phyloP scores from a whole-genome alignment of 2,329 filamentous ascomycete species.

The Tolypocladium tropicale region DNA sequence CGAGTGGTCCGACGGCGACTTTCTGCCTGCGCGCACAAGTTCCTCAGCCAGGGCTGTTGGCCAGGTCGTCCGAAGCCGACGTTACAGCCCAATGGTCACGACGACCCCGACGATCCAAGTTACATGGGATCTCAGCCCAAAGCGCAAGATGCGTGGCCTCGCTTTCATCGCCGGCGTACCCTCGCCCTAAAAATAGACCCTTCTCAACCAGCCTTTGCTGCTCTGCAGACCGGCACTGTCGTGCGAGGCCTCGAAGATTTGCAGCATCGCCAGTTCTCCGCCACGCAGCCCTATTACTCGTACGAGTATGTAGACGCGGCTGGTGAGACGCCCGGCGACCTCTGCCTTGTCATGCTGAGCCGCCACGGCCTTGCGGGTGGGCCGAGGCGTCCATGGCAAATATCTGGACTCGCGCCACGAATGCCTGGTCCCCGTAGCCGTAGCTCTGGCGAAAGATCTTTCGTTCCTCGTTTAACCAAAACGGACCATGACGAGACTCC shows the following conservation, averaged over 20 bases:
- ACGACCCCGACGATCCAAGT: conserved; percentile 1
- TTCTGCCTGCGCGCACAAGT: background rate
- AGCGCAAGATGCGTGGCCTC: background rate
- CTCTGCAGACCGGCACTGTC: background rate
- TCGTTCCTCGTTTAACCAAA: background rate
- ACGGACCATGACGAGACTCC: background rate
- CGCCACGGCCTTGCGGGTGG: background rate
- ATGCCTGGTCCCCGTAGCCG: too few species aligned
- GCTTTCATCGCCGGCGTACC: background rate
- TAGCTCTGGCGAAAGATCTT: background rate
- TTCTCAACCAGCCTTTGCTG: background rate
- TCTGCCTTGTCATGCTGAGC: background rate
- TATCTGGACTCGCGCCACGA: background rate
- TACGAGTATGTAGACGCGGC: too few species aligned
- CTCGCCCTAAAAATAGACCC: conserved; percentile 1
- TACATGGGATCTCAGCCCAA: background rate
- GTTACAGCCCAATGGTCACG: background rate
- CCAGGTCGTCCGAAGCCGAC: background rate
- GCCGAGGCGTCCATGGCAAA: background rate
- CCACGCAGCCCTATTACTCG: background rate
- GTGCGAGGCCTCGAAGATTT: background rate
- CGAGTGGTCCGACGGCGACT: background rate
- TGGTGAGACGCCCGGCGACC: background rate
- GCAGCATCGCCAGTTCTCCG: background rate
- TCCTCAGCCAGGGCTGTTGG: background rate